phyloP scores from a whole-genome alignment of 441 rosid species.

The Arabidopsis lyrata region DNA sequence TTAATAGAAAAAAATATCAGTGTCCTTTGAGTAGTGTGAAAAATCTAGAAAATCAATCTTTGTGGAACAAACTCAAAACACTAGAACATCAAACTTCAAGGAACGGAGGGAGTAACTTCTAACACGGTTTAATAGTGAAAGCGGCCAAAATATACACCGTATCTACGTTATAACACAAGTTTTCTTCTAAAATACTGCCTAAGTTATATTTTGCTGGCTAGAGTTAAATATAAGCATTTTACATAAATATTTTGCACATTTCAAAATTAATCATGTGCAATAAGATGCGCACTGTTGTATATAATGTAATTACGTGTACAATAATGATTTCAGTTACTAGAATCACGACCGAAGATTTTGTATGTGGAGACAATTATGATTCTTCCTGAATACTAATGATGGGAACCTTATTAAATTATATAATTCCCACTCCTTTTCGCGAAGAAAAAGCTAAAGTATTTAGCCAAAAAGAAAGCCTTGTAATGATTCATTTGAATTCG shows the following conservation, averaged over 20 bases:
- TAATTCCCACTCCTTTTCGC: conserved; percentile 22
- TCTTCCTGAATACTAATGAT: conserved; percentile 49
- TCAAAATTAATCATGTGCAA: conserved; percentile 48
- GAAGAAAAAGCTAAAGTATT: conserved; percentile 31
- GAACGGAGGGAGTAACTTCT: no score
- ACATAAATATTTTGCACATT: conserved; percentile 29
- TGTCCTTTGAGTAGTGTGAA: no score
- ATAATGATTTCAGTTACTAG: conserved; percentile 34
- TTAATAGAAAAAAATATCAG: no score
- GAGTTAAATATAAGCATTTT: background rate
- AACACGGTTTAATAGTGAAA: no score
- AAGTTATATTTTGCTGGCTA: background rate
- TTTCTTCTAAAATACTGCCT: background rate
- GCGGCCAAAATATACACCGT: background rate
- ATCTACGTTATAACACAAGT: background rate
- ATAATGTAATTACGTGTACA: conserved; percentile 45
- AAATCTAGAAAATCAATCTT: no score
- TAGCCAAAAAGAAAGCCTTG: conserved; percentile 17
- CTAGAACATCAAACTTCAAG: no score
- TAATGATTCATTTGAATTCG: conserved; percentile 8
- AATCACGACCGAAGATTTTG: conserved; percentile 48
- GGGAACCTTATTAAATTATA: conserved; percentile 44
- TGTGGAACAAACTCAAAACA: no score
- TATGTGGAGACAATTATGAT: conserved; percentile 71
- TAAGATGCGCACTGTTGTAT: conserved; percentile 52